These are phyloP conservation scores for Suillus brevipes DNA, from an alignment of 768 basidiomycete species.

Conservation along the genomic window DNA sequence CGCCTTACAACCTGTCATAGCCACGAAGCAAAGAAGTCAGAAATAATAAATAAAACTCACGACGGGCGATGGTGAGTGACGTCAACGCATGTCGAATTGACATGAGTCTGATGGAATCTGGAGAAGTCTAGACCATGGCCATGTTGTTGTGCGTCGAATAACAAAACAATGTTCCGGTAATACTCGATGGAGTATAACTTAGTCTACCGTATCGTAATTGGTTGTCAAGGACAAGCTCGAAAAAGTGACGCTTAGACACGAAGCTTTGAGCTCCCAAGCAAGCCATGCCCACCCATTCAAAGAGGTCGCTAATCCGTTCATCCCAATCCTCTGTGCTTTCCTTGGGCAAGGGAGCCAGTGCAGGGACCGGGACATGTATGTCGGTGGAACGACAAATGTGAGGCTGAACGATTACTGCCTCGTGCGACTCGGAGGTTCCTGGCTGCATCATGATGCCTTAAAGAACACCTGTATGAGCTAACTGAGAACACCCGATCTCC, in stretches of 20 bases:
- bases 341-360: conserved; percentile 26
- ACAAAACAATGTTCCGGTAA: no score
- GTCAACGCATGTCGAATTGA: no score
- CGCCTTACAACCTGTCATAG: no score
- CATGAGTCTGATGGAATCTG: no score
- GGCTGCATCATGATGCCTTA: neutral
- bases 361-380: conserved; percentile 43
- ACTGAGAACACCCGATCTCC: neutral
- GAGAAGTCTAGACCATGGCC: no score
- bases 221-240: neutral
- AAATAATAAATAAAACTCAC: no score
- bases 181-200: neutral
- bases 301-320: conserved; percentile 44
- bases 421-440: neutral
- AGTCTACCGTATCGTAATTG: conserved; percentile 40
- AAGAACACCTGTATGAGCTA: conserved; percentile 7
- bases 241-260: conserved; percentile 8
- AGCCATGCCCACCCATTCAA: conserved; percentile 78
- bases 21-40: no score
- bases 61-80: no score
- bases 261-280: conserved; percentile 67
- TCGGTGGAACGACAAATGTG: conserved; percentile 28
- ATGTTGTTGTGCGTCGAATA: no score
- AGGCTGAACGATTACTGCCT: conserved; percentile 20
- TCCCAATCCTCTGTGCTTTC: conserved; percentile 54